Base-by-base conservation (phyloP, 1,139 yeast species). In the Candida labiduridarum region DNA sequence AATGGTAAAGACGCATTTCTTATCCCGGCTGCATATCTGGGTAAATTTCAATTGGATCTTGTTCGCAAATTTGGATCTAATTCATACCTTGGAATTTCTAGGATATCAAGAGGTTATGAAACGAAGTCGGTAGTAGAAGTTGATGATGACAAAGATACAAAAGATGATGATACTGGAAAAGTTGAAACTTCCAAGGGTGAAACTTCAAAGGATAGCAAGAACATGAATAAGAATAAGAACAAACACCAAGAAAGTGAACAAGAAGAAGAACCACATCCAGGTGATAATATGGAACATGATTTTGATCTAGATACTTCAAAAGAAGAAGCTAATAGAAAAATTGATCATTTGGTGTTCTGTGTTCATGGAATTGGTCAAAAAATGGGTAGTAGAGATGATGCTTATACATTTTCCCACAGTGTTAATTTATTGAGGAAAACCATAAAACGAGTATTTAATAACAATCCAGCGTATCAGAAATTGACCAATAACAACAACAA, bases 351-450 rank as follows among this genome's bases (percentile, higher is more conserved):
- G 50, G 80, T 92, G 1, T 72, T 94, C 15, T 94, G 96, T 57
- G 80, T 92, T 44, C 99, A 94, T 66, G 98, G 99, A 0, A 89
- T 94, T 55, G 98, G 98, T 1, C 99, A 94, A 65, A 83, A 87
- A 39, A 74, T 94, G 52, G 95, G 96, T 2, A 82, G 84, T 49
- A 83, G 83, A 58, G 86, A 87, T 58, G 91, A 91, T 55, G 83
- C 89, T 35, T 84, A 91, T 46, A 90, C 89, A 62, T 94, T 94
- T 68, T 85, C 94, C 3, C 96, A 90, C 65, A 90, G 94, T 30
- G 83, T 91, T 49, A 89, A 88, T 60, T 76, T 82, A 30, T 67
- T 91, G 55, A 74, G 97, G 49, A 78, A 80, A 48, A 81, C 85
- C 44, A 75, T 89, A 74, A 84, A 83, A 54, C 68, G 71, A 8